phyloP scores from a whole-genome alignment of 2,329 filamentous ascomycete genomes.

The Microcyclosporella mali region DNA sequence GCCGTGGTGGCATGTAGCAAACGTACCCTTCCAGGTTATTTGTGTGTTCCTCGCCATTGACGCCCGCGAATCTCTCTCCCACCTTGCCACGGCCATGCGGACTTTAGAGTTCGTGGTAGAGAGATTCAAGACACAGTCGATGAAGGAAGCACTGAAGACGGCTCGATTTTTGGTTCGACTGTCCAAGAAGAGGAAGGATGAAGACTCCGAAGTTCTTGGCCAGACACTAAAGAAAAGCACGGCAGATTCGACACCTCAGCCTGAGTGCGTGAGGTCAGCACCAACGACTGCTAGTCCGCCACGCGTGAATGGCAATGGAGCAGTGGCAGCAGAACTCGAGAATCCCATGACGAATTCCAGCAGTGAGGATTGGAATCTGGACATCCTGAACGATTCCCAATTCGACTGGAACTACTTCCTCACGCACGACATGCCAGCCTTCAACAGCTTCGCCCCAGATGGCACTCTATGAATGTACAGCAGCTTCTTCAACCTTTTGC shows the following conservation, averaged over 20 bases:
- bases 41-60: constrained; percentile 53
- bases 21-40: constrained; percentile 55
- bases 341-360: constrained; percentile 21
- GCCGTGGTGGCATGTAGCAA: constrained; percentile 56
- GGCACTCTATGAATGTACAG: constrained; percentile 26
- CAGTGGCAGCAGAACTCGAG: background rate
- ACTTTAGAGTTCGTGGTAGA: constrained; percentile 29
- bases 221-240: constrained; percentile 17
- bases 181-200: constrained; percentile 36
- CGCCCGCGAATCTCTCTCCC: constrained; percentile 42
- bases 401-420: constrained; percentile 32
- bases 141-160: constrained; percentile 50
- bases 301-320: background rate
- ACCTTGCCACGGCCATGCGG: constrained; percentile 48
- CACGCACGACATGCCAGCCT: constrained; percentile 28
- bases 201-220: constrained; percentile 19
- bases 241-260: constrained; percentile 16
- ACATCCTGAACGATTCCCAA: constrained; percentile 27
- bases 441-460: constrained; percentile 29
- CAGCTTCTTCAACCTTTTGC: too few species aligned
- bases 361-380: constrained; percentile 31
- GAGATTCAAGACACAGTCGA: constrained; percentile 27
- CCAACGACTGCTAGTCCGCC: too few species aligned
- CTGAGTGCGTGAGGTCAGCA: constrained; percentile 12
- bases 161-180: constrained; percentile 50